A percentile compares a stretch with the other conserved stretches of the same genome.
These are phyloP conservation scores for Epichloe gansuensis DNA, from an alignment of 2,329 filamentous ascomycete genomes.

Conservation along the genomic window DNA sequence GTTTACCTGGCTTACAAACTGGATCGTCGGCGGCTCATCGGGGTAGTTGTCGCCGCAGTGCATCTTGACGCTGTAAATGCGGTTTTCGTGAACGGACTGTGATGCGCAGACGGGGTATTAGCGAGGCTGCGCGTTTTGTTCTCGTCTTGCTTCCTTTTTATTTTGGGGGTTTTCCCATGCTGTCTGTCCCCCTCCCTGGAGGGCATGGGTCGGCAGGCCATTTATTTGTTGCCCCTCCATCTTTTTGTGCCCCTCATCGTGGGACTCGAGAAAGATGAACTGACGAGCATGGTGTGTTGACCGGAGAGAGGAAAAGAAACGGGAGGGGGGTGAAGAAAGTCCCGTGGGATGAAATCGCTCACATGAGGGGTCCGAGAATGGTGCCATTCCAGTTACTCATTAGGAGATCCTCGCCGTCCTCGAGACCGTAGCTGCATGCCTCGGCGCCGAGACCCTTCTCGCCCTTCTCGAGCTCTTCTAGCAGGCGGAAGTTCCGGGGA, in stretches of 20 bases:
- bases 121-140: background rate
- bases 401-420: conserved; percentile 84
- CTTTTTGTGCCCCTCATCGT: too few relatives aligned
- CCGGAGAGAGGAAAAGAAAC: background rate
- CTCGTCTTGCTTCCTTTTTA: background rate
- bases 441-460: conserved; percentile 96
- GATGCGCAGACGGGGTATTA: conserved; percentile 5
- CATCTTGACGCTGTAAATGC: conserved; percentile 97
- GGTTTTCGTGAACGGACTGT: conserved; percentile 92
- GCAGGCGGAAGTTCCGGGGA: conserved; percentile 87
- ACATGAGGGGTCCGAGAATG: conserved; percentile 91
- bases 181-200: too few relatives aligned
- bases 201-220: too few relatives aligned
- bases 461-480: conserved; percentile 97
- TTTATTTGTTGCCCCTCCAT: too few relatives aligned
- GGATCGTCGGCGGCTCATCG: conserved; percentile 75
- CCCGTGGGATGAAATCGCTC: conserved; percentile 10
- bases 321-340: background rate
- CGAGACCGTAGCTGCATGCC: conserved; percentile 92
- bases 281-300: too few relatives aligned
- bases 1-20: conserved; percentile 91
- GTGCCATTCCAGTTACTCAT: conserved; percentile 99
- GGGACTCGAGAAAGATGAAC: too few relatives aligned
- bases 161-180: background rate
- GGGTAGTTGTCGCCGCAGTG: conserved; percentile 87